Evolutionary conservation across 2,329 filamentous ascomycete species (phyloP).

Genomic region (Aspergillus quadricinctus): DNA sequence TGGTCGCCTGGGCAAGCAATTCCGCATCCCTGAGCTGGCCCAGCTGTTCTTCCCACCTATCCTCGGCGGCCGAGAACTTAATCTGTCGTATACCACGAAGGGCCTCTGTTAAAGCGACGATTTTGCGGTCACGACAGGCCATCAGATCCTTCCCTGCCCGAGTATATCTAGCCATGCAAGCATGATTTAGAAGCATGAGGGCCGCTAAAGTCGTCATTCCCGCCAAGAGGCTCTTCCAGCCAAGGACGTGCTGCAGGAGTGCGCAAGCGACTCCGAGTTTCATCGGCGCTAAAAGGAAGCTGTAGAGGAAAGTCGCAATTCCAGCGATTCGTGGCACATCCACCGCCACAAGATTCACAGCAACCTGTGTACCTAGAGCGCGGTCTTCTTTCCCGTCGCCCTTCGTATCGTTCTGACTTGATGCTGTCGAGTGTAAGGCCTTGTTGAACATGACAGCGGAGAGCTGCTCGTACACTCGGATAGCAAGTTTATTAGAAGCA

Average conservation of each 20-base stretch:
- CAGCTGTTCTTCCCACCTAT: constrained; percentile 64
- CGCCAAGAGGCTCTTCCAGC: constrained; percentile 63
- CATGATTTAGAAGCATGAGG: constrained; percentile 64
- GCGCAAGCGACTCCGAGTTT: constrained; percentile 61
- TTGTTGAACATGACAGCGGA: constrained; percentile 72
- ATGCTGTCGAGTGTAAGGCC: constrained; percentile 69
- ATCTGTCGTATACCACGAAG: constrained; percentile 75
- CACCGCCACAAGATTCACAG: constrained; percentile 70
- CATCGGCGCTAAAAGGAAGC: constrained; percentile 58
- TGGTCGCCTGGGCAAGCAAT: background rate
- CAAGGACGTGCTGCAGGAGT: constrained; percentile 64
- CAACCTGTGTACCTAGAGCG: constrained; percentile 37
- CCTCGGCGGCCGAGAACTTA: constrained; percentile 73
- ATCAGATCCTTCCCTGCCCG: constrained; percentile 64
- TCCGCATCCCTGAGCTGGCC: constrained; percentile 56
- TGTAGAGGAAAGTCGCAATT: constrained; percentile 61
- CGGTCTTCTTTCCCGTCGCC: constrained; percentile 33
- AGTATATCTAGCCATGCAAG: constrained; percentile 61
- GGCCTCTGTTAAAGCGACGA: constrained; percentile 69
- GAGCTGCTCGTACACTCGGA: constrained; percentile 66
- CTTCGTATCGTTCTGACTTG: constrained; percentile 37
- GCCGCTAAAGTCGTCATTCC: constrained; percentile 61
- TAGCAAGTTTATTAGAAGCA: constrained; percentile 57
- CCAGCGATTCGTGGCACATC: constrained; percentile 66
- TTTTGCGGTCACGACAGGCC: constrained; percentile 69